A percentile compares a stretch with the other conserved stretches of the same genome.
phyloP scores from a whole-genome alignment of 2,329 filamentous ascomycete genomes.

The Aspergillus sp. region DNA sequence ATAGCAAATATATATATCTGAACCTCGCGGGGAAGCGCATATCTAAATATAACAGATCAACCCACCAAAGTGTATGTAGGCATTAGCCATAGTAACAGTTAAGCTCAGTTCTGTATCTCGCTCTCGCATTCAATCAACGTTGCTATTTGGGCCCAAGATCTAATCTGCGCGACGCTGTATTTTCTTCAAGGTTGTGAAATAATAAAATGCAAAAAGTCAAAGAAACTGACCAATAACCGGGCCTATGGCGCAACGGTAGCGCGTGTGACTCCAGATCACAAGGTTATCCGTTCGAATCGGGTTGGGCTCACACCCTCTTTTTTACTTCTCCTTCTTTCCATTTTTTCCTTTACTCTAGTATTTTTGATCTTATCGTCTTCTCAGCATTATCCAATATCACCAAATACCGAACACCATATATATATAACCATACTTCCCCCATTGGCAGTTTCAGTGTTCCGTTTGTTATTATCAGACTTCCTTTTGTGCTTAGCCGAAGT shows the following conservation, averaged over 20 bases:
- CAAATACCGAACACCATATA: no score
- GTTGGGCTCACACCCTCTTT: not conserved
- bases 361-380: no score
- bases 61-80: not conserved
- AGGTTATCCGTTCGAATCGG: not conserved
- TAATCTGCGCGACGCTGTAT: not conserved
- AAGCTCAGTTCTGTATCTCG: not conserved
- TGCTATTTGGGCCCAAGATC: not conserved
- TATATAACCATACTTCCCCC: no score
- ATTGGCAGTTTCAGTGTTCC: no score
- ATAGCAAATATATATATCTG: not conserved
- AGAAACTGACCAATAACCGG: not conserved
- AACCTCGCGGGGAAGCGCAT: not conserved
- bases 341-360: no score
- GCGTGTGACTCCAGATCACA: conserved; percentile 1
- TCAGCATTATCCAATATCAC: no score
- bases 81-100: not conserved
- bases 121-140: not conserved
- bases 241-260: conserved; percentile 1
- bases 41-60: not conserved
- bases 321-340: not conserved
- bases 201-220: not conserved
- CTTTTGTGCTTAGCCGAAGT: no score
- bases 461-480: no score
- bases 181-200: not conserved